Base-by-base conservation (phyloP, 345 rosid species). In the Sonneratia caseolaris region DNA sequence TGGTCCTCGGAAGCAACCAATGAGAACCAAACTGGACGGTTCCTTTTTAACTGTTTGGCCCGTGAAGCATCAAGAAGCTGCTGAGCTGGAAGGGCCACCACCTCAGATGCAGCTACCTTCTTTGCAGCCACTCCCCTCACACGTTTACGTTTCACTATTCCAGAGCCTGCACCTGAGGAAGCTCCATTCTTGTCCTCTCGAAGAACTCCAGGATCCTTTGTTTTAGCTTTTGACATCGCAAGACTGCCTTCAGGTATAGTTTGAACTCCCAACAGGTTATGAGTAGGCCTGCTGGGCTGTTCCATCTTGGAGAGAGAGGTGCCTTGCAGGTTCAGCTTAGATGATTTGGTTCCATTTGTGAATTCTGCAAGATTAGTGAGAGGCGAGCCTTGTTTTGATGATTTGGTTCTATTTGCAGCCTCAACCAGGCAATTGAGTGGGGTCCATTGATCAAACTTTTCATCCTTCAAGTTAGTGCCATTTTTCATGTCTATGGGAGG, bases 341-440 rank as follows among this genome's bases (percentile, higher is more conserved):
- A 81, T 51, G 85, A 80, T 79, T 84, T 86, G 74, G 88, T 83
- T 75, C 86, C 84, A 78, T 88, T 88, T 53, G 87, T 84, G 59
- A 87, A 88, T 82, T 88, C 92, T 13, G 37, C 38, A 72, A 84
- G 87, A 83, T 84, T 79, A 79, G 81, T 83, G 76, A 86, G 83
- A 15, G 86, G 82, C 37, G 86, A 72, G 55, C 21, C 48, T 47
- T 53, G 59, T 69, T 74, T 74, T 10, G 86, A 83, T 40, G 87
- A 83, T 80, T 87, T 87, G 76, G 89, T 86, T 75, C 87, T 84
- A 79, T 89, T 89, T 61, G 90, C 89, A 72, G 90, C 96, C 79
- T 89, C 96, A 74, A 87, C 89, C 66, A 87, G 88, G 84, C 89
- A 83, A 81, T 84, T 86, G 70, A 89, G 87, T 4, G 96, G 87